Evolutionary conservation across 2,329 filamentous ascomycete genomes (phyloP).

Genomic region (Penicillium hesseltinei): DNA sequence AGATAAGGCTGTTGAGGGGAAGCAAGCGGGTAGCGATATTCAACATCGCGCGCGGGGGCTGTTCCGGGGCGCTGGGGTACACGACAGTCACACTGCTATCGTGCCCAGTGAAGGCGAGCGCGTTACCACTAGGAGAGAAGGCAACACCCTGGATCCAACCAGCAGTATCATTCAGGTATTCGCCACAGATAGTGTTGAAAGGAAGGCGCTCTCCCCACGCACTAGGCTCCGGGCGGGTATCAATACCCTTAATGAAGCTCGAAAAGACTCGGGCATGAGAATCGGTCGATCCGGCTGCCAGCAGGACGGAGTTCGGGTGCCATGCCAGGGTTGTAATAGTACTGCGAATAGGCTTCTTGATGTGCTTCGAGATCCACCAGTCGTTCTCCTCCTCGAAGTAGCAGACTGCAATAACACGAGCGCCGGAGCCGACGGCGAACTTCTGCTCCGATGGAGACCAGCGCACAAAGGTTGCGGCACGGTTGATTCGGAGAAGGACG

Average conservation of each 20-base stretch:
- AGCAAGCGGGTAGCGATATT: constrained; percentile 86
- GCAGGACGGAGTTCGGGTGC: constrained; percentile 95
- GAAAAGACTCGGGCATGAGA: constrained; percentile 94
- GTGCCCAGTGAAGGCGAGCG: constrained; percentile 90
- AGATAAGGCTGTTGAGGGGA: constrained; percentile 88
- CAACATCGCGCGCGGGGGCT: constrained; percentile 85
- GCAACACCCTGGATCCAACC: constrained; percentile 94
- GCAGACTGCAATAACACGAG: constrained; percentile 91
- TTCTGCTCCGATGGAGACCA: constrained; percentile 97
- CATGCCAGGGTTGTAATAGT: constrained; percentile 93
- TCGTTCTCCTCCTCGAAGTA: constrained; percentile 99
- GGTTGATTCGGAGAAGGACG: constrained; percentile 93
- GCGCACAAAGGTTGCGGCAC: constrained; percentile 92
- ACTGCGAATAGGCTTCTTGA: constrained; percentile 98
- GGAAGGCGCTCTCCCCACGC: constrained; percentile 94
- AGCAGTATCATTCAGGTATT: constrained; percentile 92
- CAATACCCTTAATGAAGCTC: constrained; percentile 92
- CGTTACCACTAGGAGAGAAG: constrained; percentile 89
- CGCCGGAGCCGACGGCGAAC: constrained; percentile 94
- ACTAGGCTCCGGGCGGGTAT: constrained; percentile 77
- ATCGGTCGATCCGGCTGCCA: constrained; percentile 95
- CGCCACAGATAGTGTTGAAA: constrained; percentile 97
- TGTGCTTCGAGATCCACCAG: constrained; percentile 99
- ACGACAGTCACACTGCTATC: constrained; percentile 97
- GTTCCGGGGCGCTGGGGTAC: constrained; percentile 86